Evolutionary conservation across 805 yeast species (phyloP), one percentile per base, ranked within the genome.

Genomic region (Schwanniomyces yamadae): DNA sequence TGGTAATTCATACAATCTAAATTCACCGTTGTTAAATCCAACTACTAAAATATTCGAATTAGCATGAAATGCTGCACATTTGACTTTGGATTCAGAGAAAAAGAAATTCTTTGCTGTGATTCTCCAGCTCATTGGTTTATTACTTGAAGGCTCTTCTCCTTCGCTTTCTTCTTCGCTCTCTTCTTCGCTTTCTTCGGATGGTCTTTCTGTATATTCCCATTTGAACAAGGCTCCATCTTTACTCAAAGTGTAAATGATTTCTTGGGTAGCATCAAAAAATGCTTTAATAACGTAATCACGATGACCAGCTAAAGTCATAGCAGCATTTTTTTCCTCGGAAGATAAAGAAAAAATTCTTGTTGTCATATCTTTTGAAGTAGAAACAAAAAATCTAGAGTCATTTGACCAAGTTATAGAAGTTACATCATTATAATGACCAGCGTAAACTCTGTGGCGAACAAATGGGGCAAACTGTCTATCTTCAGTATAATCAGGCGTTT

Each of bases 391-490:
- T 48, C 96, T 74, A 4, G 96, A 85, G 60, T 93, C 99, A 19
- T 71, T 72, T 1, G 97, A 87, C 98, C 98, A 93, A 3, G 86
- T 72, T 8, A 93, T 59, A 2, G 89, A 78, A 1, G 77, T 71
- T 16, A 93, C 78, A 49, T 87, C 95, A 33, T 80, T 81, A 56
- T 80, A 89, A 65, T 93, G 99, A 23, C 99, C 99, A 1, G 96
- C 88, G 51, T 89, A 89, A 6, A 85, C 77, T 52, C 95, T 71
- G 60, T 86, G 87, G 44, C 95, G 83, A 25, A 91, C 85, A 61
- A 93, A 93, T 11, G 99, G 99, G 0, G 96, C 93, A 71, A 93
- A 93, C 57, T 89, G 96, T 42, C 95, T 74, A 52, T 88, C 96
- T 49, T 86, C 93, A 6, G 78, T 65, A 16, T 71, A 67, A 31